Evolutionary conservation across 768 basidiomycete genomes (phyloP).

Genomic region (Nidularia pulvinata): DNA sequence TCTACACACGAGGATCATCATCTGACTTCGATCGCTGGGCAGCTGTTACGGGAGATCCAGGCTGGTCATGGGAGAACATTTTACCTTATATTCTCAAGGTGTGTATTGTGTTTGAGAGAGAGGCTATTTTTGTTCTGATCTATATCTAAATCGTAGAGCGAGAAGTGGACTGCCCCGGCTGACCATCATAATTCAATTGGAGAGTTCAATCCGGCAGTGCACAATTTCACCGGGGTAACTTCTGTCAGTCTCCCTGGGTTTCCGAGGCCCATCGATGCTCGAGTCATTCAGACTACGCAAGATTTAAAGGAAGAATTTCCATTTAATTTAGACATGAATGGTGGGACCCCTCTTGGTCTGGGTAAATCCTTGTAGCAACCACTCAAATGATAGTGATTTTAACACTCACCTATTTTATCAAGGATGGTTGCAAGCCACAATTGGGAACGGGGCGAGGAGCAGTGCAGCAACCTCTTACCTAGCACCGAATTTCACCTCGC

Average conservation of each 20-base stretch:
- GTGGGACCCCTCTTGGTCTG: conserved; percentile 27
- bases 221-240: conserved; percentile 19
- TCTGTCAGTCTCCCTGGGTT: conserved; percentile 20
- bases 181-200: conserved; percentile 26
- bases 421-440: conserved; percentile 20
- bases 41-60: not conserved
- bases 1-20: conserved; percentile 12
- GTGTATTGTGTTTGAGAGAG: not conserved
- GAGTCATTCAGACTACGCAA: conserved; percentile 18
- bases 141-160: conserved; percentile 17
- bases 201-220: conserved; percentile 23
- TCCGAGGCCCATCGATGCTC: conserved; percentile 17
- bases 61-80: conserved; percentile 27
- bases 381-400: not conserved
- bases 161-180: conserved; percentile 21
- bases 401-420: not conserved
- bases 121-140: too few relatives aligned
- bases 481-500: conserved; percentile 22
- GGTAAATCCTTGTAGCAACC: conserved; percentile 11
- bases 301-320: conserved; percentile 25
- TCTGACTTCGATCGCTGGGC: not conserved
- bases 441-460: conserved; percentile 9
- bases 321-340: conserved; percentile 33
- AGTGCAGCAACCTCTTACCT: conserved; percentile 23
- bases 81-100: conserved; percentile 20